Base-by-base conservation (phyloP, 352 stramenopile species). In the Globisporangium parvum region DNA sequence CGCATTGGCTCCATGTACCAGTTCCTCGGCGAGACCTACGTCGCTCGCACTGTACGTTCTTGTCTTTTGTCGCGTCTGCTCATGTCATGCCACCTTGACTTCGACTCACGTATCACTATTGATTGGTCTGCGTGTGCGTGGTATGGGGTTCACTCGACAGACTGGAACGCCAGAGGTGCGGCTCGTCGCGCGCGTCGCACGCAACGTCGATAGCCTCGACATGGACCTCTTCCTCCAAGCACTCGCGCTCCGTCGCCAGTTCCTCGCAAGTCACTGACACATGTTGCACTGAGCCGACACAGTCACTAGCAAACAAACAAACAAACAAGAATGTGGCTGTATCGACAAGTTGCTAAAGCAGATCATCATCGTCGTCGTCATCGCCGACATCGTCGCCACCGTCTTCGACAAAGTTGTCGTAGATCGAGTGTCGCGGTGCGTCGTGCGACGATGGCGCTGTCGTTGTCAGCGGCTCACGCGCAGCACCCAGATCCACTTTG, bases 141-240 rank as follows among this genome's bases (percentile, higher is more conserved):
- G n/a, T n/a, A n/a, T n/a, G n/a, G n/a, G n/a, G 9, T 21, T 37
- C 6, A 11, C 21, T 47, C 26, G 45, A 46, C 21, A 61, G 59
- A 61, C 44, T 23, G 59, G 58, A 20, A 48, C 62, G 37, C 54
- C 53, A 4, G 65, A 91, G 53, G 62, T 91, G 28, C 81, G 71
- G 59, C 55, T 94, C 23, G 69, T 80, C n/a, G 84, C 80, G 23
- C 70, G 81, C 4, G 78, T 94, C 12, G 67, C 66, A 15, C 78
- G 84, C 28, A 91, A 92, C 50, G 84, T 94, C 39, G 80, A 91
- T 54, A 85, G 71, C 23, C 65, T 94, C 50, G 84, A 94, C 56
- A 85, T 91, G 9, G 72, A 90, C 53, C 58, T 94, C 41, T 94
- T 92, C 45, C 60, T 89, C 1, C 66, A 92, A 45, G 71, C 81